Base-by-base conservation (phyloP, 225 moss, liverwort and hornwort genomes). In the Neckera pumila region DNA sequence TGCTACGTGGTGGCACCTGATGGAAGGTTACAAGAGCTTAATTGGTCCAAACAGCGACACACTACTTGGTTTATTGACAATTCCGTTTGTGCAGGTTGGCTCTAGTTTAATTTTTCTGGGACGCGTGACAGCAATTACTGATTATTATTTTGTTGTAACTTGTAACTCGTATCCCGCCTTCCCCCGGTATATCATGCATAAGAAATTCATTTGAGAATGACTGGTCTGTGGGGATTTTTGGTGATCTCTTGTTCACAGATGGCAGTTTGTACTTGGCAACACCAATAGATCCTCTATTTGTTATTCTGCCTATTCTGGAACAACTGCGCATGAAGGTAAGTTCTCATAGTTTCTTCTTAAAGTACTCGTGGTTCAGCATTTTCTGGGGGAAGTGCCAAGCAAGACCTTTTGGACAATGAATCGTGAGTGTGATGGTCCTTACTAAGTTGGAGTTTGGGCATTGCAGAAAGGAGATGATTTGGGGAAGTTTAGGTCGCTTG, bases 211-310 rank as follows among this genome's bases (percentile, higher is more conserved):
- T 56, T 54, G 70, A 74, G 63, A 63, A 84, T 67, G 79, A 79
- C n/a, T 88, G 76, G 76, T 83, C 47, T 76, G 73, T 78, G 36
- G 9, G 18, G 22, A 61, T 58, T 63, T 87, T 78, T 17, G 59
- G 66, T 80, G 86, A 53, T 83, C 43, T 86, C 47, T 86, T 86
- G 76, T 76, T 16, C 67, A 53, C 93, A 96, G 96, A 96, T 89
- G 96, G 96, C 85, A 96, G 96, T 87, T 87, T 93, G n/a, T 95
- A 96, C 89, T 73, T 96, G 86, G 93, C 95, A 51, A 93, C 96
- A 79, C 92, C 93, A 8, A 56, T 95, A 82, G 96, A 96, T 91
- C 94, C 96, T 75, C 64, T 96, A 27, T 94, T 95, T 42, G 84
- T 95, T 56, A 88, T 96, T 81, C 83, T 96, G 42, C 96, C 96